These are phyloP conservation scores for Coemansia sp. DNA, from an alignment of 192 early-diverging fungal species.

Conservation along the genomic window DNA sequence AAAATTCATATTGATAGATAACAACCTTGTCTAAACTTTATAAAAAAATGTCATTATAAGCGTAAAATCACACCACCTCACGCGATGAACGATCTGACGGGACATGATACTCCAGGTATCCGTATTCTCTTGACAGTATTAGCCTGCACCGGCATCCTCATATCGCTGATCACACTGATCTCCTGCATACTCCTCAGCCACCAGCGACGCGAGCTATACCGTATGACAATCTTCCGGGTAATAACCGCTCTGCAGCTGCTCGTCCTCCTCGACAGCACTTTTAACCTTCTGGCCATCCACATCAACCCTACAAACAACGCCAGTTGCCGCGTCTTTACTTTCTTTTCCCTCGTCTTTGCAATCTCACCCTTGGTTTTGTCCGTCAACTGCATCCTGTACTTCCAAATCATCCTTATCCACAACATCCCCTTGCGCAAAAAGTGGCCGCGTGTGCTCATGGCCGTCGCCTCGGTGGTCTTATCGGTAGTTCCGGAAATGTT, in stretches of 20 bases:
- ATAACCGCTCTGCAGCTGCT: slow-evolving; percentile 32
- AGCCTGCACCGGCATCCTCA: slow-evolving; percentile 5
- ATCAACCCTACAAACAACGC: neutral
- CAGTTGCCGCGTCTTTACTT: slow-evolving; percentile 19
- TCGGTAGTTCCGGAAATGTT: slow-evolving; percentile 23
- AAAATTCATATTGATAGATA: too few relatives aligned
- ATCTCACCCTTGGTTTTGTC: slow-evolving; percentile 30
- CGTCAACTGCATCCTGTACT: slow-evolving; percentile 32
- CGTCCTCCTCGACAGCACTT: slow-evolving; percentile 9
- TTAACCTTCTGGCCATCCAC: slow-evolving; percentile 15
- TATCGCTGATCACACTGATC: slow-evolving; percentile 10
- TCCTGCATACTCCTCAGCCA: slow-evolving; percentile 14
- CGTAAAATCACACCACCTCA: too few relatives aligned
- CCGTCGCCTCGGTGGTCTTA: neutral
- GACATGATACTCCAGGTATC: slow-evolving; percentile 13
- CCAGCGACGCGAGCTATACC: slow-evolving; percentile 19
- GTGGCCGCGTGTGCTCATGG: slow-evolving; percentile 5
- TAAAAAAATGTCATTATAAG: too few relatives aligned
- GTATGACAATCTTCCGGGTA: slow-evolving; percentile 34
- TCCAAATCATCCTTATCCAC: slow-evolving; percentile 31
- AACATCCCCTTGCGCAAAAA: slow-evolving; percentile 7
- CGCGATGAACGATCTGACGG: slow-evolving; percentile 24
- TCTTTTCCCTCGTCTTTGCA: slow-evolving; percentile 13
- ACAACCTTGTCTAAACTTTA: too few relatives aligned
- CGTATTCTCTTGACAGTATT: slow-evolving; percentile 14